phyloP scores from a whole-genome alignment of 139 green algal genomes.

The Tetratostichococcus sp. region DNA sequence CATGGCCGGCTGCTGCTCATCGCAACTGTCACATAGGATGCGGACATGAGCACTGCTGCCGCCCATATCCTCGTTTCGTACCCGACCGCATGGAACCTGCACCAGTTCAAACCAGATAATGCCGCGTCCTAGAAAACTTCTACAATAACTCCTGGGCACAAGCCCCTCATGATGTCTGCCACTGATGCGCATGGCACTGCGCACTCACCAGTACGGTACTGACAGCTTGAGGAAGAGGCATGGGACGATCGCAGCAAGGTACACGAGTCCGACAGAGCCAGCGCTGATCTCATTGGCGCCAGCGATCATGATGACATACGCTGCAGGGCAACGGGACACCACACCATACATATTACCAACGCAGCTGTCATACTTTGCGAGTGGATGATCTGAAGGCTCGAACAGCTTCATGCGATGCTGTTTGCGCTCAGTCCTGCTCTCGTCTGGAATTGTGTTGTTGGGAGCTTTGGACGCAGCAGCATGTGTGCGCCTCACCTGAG shows the following conservation, averaged over 20 bases:
- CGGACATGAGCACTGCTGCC: conserved; percentile 37
- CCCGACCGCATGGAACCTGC: conserved; percentile 46
- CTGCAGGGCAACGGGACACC: conserved; percentile 7
- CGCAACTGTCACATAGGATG: conserved; percentile 39
- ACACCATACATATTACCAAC: too few relatives aligned
- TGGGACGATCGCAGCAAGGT: conserved; percentile 50
- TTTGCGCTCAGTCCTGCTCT: too few relatives aligned
- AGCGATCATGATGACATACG: conserved; percentile 67
- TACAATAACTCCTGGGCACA: too few relatives aligned
- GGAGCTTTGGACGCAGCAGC: too few relatives aligned
- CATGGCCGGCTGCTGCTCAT: conserved; percentile 10
- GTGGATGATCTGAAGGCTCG: too few relatives aligned
- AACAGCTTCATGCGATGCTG: too few relatives aligned
- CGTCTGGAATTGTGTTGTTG: too few relatives aligned
- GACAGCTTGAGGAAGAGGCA: conserved; percentile 49
- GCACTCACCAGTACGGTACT: conserved; percentile 19
- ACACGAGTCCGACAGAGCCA: conserved; percentile 54
- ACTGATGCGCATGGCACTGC: too few relatives aligned
- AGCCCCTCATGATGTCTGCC: too few relatives aligned
- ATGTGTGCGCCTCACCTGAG: neutral
- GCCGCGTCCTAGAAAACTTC: too few relatives aligned
- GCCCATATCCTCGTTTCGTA: conserved; percentile 36
- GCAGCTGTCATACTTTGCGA: too few relatives aligned
- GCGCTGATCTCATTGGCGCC: conserved; percentile 48
- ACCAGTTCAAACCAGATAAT: conserved; percentile 1